Evolutionary conservation across 2,329 filamentous ascomycete genomes (phyloP), one percentile per base, ranked within the genome.

Genomic region (Epichloe amarillans): DNA sequence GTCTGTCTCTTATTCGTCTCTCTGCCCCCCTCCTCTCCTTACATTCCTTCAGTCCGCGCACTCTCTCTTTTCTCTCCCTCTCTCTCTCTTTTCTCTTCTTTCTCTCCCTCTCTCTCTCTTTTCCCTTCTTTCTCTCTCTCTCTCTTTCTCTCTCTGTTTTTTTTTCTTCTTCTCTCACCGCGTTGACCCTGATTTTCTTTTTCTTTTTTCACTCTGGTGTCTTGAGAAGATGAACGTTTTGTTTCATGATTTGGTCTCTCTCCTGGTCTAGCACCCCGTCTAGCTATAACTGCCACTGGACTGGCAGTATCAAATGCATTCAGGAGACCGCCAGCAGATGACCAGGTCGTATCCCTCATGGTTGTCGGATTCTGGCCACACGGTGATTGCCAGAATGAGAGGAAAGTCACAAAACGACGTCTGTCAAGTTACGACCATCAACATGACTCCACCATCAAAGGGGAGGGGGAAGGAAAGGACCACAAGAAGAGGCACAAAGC

Each of bases 281-380:
- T 45, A 23, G 30, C 33, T 44, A n/a, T 49, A n/a, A 46, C 39
- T 49, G 50, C 53, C 53, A 53, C 57, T 53, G 58, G 60, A 62
- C 56, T 61, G 58, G 59, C 52, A 58, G 58, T 53, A 57, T 33
- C 19, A 23, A 42, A 42, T 23, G 40, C 10, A 12, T 4, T 11
- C 40, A 19, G 19, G n/a, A 17, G 26, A 21, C 12, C 19, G 21
- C 37, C 10, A 26, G 39, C 47, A 50, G 6, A n/a, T 38, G 23
- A 35, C 21, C 33, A 33, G 44, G 8, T 19, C 14, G n/a, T 42
- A 19, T 14, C 40, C 19, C 19, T 26, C 17, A 42, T 5, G 26
- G 26, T 30, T 30, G 26, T 30, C 26, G 26, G 26, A 11, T 30
- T 30, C 8, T 4, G 4, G 26, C 26, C 26, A 11, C 26, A 30